phyloP scores from a whole-genome alignment of 1,284 basidiomycete species.

The Heterobasidion occidentale region DNA sequence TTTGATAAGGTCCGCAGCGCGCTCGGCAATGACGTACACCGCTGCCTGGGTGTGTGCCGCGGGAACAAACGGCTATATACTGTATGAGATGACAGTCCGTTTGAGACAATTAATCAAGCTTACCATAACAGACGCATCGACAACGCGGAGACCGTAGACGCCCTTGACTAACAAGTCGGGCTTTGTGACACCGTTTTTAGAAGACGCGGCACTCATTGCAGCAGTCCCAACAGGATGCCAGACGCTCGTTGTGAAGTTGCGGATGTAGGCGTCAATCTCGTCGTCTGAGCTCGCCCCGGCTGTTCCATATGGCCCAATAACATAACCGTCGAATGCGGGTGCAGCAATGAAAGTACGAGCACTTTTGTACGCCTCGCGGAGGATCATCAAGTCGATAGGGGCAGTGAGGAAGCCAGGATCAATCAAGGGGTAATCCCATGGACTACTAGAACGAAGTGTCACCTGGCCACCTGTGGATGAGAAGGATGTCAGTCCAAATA shows the following conservation, averaged over 20 bases:
- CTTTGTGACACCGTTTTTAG: conserved; percentile 26
- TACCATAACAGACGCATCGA: conserved; percentile 18
- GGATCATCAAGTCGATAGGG: conserved; percentile 10
- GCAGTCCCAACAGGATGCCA: conserved; percentile 1
- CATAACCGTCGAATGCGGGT: conserved; percentile 11
- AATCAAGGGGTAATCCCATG: conserved; percentile 16
- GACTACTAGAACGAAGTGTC: conserved; percentile 13
- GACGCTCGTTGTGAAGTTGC: conserved; percentile 1
- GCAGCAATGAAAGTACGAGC: conserved; percentile 10
- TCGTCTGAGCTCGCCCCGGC: conserved; percentile 12
- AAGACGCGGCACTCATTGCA: neutral
- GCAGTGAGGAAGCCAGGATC: conserved; percentile 13
- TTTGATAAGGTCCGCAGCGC: conserved; percentile 4
- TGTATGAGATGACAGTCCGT: neutral
- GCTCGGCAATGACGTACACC: conserved; percentile 40
- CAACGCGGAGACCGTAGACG: conserved; percentile 22
- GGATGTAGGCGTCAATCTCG: conserved; percentile 11
- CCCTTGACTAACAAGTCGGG: conserved; percentile 46
- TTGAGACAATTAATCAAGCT: neutral
- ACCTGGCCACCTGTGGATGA: conserved; percentile 16
- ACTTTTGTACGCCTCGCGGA: conserved; percentile 9
- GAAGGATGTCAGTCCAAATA: conserved; percentile 12
- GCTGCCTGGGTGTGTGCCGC: conserved; percentile 24
- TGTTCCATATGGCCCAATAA: conserved; percentile 6
- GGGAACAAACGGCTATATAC: conserved; percentile 4